Evolutionary conservation across 495 filamentous ascomycete species (phyloP).

Genomic region (Friedmanniomyces endolithicus): DNA sequence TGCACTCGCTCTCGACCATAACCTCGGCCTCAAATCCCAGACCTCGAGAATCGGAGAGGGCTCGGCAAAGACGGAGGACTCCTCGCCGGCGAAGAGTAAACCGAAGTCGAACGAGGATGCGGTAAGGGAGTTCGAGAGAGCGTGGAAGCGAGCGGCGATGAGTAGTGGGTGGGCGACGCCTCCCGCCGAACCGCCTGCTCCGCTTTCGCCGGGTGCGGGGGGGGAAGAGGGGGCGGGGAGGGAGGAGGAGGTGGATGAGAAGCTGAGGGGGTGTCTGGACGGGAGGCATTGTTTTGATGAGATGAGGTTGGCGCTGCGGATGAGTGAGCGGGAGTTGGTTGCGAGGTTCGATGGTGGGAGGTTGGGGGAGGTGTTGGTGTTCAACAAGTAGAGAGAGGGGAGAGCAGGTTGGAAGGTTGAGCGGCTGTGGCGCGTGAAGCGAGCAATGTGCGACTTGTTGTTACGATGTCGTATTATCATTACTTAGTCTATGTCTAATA

Average conservation of each 20-base stretch:
- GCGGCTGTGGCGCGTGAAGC: too few species aligned
- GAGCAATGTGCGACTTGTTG: not conserved
- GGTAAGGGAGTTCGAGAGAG: constrained; percentile 8
- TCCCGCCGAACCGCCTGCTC: not conserved
- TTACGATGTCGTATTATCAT: too few species aligned
- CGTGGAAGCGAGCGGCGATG: constrained; percentile 18
- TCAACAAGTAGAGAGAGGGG: constrained; percentile 14
- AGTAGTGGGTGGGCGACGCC: constrained; percentile 20
- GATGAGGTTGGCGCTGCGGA: constrained; percentile 66
- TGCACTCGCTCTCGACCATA: constrained; percentile 47
- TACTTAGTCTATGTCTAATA: too few species aligned
- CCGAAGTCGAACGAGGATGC: constrained; percentile 5
- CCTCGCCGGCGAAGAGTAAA: constrained; percentile 3
- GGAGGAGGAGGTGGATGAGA: constrained; percentile 21
- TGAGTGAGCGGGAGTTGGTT: constrained; percentile 46
- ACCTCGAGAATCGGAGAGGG: not conserved
- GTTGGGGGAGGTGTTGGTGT: constrained; percentile 8
- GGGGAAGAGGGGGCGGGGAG: too few species aligned
- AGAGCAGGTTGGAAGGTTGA: too few species aligned
- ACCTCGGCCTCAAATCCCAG: not conserved
- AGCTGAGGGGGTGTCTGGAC: constrained; percentile 57
- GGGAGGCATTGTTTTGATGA: constrained; percentile 79
- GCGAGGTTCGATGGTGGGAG: constrained; percentile 19
- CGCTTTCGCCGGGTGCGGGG: not conserved
- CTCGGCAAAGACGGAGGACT: too few species aligned